Percentiles rank a stretch among this genome's conserved stretches.
Evolutionary conservation across 208 protist genomes (phyloP).

Genomic region (Porcisia hertigi): DNA sequence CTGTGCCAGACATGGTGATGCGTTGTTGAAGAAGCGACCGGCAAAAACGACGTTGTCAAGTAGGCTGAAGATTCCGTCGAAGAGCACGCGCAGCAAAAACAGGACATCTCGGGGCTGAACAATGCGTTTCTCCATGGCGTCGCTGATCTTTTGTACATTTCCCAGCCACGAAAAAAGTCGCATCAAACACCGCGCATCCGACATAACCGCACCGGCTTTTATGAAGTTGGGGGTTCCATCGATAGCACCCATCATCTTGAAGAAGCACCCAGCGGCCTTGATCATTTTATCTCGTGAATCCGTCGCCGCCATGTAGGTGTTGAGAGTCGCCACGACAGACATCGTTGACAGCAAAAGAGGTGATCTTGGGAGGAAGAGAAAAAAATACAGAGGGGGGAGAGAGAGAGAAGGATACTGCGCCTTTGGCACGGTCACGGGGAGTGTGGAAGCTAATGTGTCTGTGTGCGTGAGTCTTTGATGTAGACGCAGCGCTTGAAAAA

Average conservation of each 20-base stretch:
- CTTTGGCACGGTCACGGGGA: background rate
- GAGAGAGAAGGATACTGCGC: background rate
- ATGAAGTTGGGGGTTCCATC: constrained; percentile 42
- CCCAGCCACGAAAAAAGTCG: constrained; percentile 68
- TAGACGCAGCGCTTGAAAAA: background rate
- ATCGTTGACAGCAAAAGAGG: constrained; percentile 13
- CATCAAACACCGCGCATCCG: constrained; percentile 69
- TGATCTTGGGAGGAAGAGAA: background rate
- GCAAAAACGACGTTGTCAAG: constrained; percentile 82
- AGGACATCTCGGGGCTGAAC: constrained; percentile 58
- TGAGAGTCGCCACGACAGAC: constrained; percentile 39
- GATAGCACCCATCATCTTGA: constrained; percentile 56
- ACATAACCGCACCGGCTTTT: constrained; percentile 58
- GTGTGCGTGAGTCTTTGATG: background rate
- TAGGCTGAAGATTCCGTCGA: constrained; percentile 77
- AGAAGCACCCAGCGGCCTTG: constrained; percentile 70
- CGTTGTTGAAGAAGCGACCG: constrained; percentile 45
- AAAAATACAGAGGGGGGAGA: background rate
- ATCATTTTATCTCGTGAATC: constrained; percentile 82
- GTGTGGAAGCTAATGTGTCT: background rate
- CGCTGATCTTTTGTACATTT: constrained; percentile 64
- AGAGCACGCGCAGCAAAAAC: constrained; percentile 62
- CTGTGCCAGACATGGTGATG: constrained; percentile 26
- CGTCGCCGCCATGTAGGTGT: constrained; percentile 54
- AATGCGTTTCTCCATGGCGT: constrained; percentile 49